Percentiles rank a stretch among this genome's conserved stretches.
phyloP scores from a whole-genome alignment of 2,329 filamentous ascomycete genomes.

The Penicillium nordicum region DNA sequence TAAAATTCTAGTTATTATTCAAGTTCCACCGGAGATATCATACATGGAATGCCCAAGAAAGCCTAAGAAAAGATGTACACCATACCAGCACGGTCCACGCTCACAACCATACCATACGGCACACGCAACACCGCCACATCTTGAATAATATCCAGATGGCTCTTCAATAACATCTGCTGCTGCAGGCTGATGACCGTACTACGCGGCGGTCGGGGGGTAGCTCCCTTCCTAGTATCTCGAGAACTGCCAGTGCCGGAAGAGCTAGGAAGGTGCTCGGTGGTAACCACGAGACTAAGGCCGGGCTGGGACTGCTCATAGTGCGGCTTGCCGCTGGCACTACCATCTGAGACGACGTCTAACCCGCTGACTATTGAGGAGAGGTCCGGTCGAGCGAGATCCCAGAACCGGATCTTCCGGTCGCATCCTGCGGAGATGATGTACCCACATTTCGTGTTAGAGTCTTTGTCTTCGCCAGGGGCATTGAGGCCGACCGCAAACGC shows the following conservation, averaged over 20 bases:
- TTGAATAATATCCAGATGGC: conserved; percentile 81
- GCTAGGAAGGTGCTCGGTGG: conserved; percentile 60
- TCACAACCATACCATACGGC: conserved; percentile 90
- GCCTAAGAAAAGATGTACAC: conserved; percentile 71
- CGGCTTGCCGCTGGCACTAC: conserved; percentile 51
- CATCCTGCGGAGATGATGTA: conserved; percentile 85
- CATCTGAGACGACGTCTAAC: conserved; percentile 62
- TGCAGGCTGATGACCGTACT: conserved; percentile 83
- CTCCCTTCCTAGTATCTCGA: conserved; percentile 35
- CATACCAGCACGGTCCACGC: conserved; percentile 81
- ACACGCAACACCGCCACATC: conserved; percentile 85
- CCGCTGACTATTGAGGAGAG: conserved; percentile 79
- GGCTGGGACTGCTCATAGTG: conserved; percentile 66
- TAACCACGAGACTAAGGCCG: conserved; percentile 60
- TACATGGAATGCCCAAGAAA: background rate
- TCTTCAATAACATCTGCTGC: conserved; percentile 79
- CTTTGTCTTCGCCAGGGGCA: conserved; percentile 60
- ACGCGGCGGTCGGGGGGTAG: conserved; percentile 55
- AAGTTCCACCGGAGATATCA: background rate
- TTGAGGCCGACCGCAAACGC: conserved; percentile 72
- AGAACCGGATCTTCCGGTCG: conserved; percentile 89
- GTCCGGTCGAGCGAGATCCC: conserved; percentile 79
- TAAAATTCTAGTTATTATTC: background rate
- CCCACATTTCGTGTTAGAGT: conserved; percentile 61
- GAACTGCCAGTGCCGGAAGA: conserved; percentile 29